phyloP scores from a whole-genome alignment of 1,139 yeast species.

The Wickerhamomyces sp. region DNA sequence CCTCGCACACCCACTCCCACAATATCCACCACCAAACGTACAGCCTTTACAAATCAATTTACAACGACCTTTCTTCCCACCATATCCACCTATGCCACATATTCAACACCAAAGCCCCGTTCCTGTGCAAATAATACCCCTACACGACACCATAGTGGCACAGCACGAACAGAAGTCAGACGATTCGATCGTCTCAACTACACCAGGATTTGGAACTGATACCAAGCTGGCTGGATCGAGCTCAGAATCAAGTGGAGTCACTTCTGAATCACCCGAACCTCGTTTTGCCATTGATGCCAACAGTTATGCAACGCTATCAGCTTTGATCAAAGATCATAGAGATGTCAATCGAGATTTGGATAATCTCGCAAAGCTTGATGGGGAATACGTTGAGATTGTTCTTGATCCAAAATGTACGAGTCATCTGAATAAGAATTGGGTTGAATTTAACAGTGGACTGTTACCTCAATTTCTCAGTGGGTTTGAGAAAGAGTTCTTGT shows the following conservation, averaged over 20 bases:
- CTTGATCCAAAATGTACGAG: conserved; percentile 19
- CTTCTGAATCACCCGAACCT: conserved; percentile 2
- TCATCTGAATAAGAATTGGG: conserved; percentile 18
- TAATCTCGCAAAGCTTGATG: conserved; percentile 12
- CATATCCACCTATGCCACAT: background rate
- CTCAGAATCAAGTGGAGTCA: background rate
- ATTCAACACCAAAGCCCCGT: background rate
- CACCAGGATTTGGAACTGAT: background rate
- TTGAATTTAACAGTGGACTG: conserved; percentile 5
- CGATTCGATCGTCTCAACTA: too few species aligned
- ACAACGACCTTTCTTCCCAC: conserved; percentile 14
- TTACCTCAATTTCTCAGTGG: conserved; percentile 12
- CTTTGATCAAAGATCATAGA: conserved; percentile 14
- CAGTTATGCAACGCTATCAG: conserved; percentile 11
- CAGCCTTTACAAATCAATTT: conserved; percentile 18
- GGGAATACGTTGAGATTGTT: conserved; percentile 18
- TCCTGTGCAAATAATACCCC: background rate
- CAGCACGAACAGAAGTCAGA: background rate
- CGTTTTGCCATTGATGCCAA: conserved; percentile 15
- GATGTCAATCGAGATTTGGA: conserved; percentile 15
- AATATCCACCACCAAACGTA: conserved; percentile 9
- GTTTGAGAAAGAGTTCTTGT: conserved; percentile 17
- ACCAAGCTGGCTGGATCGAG: background rate
- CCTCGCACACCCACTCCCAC: conserved; percentile 8
- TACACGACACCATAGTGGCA: background rate